Evolutionary conservation across 2,329 filamentous ascomycete species (phyloP), one percentile per base, ranked within the genome.

Genomic region (Fusarium goolgardi): DNA sequence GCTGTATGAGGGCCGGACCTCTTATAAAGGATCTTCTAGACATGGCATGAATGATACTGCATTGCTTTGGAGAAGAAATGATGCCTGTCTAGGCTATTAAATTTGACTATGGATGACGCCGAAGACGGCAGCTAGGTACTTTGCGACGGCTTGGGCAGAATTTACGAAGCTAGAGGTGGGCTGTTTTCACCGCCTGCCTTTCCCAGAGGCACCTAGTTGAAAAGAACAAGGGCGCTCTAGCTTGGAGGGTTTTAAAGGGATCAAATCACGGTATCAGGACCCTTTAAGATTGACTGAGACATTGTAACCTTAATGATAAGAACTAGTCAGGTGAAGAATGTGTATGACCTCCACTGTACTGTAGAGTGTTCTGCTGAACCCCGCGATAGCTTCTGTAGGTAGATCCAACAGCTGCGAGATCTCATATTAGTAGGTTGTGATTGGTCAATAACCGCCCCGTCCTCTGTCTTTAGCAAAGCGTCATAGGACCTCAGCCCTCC

Each of bases 101-200:
- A 51, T 63, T 65, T 67, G 56, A 50, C 35, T 50, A 63, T 39
- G 43, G 32, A 65, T 65, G 67, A 71, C 63, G 64, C 61, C 54
- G 45, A 44, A 49, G 53, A 69, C 65, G 51, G 57, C 55, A 63
- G 59, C 55, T 67, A 61, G 35, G 7, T 12, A 57, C 27, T 67
- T 70, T 67, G 62, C 34, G 18, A 67, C 43, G 54, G 52, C 51
- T 55, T 43, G 59, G 43, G 72, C 69, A 74, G 53, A 61, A 61
- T 61, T 18, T 23, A 51, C 40, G 7, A 44, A 61, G 62, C 57
- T 59, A 20, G 41, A 53, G 50, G 69, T 71, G 64, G 67, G 67
- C 34, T 70, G 50, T 40, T 57, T 45, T 65, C 62, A 74, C 72
- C 72, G 72, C 72, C 69, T 74, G 51, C 72, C 51, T 32, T 16